Percentiles rank a stretch among this genome's conserved stretches.
These are phyloP conservation scores for Fusarium decemcellulare DNA, from an alignment of 2,329 filamentous ascomycete species.

Conservation along the genomic window DNA sequence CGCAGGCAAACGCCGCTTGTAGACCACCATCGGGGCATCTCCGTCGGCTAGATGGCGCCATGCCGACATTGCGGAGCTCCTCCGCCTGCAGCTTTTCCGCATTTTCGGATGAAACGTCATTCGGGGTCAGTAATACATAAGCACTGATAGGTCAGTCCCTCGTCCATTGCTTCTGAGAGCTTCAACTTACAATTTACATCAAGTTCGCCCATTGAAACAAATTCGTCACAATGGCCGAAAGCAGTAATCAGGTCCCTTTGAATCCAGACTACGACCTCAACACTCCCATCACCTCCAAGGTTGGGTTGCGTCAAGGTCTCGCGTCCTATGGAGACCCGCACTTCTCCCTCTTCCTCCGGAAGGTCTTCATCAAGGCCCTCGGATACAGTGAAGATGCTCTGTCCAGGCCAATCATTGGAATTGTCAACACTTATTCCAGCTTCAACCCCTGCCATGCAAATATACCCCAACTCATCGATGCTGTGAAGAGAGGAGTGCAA, in stretches of 20 bases:
- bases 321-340: conserved; percentile 81
- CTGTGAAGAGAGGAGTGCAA: conserved; percentile 77
- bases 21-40: neutral
- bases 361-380: conserved; percentile 83
- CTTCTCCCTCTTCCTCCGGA: conserved; percentile 81
- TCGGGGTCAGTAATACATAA: conserved; percentile 38
- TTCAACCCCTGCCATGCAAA: conserved; percentile 85
- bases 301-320: conserved; percentile 74
- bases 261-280: conserved; percentile 73
- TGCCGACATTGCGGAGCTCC: conserved; percentile 33
- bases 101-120: conserved; percentile 28
- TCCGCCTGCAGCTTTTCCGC: conserved; percentile 28
- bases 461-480: conserved; percentile 79
- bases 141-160: conserved; percentile 35
- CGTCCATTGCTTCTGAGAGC: neutral
- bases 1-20: neutral
- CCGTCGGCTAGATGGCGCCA: conserved; percentile 39
- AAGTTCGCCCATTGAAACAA: neutral
- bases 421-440: conserved; percentile 80
- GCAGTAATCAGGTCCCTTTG: conserved; percentile 6
- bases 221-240: conserved; percentile 30
- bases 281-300: conserved; percentile 62
- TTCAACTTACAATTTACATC: neutral
- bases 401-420: conserved; percentile 79
- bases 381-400: conserved; percentile 82